A percentile compares a stretch with the other conserved stretches of the same genome.
Evolutionary conservation across 2,329 filamentous ascomycete species (phyloP).

Genomic region (Stemphylium vesicarium): DNA sequence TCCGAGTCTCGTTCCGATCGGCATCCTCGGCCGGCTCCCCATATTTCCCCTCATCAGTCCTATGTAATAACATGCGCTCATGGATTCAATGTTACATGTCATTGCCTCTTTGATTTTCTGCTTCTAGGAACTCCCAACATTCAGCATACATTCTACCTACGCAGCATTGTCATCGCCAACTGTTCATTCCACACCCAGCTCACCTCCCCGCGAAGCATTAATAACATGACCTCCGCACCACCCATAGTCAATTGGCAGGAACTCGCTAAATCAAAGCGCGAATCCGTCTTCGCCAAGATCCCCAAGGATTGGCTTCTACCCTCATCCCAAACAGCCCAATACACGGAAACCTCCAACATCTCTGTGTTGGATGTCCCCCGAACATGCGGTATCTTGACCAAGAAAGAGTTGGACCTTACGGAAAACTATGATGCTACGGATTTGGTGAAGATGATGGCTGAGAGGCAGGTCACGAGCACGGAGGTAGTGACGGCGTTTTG

Average conservation of each 20-base stretch:
- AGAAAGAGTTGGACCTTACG: constrained; percentile 44
- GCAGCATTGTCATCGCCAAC: background rate
- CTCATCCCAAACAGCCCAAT: constrained; percentile 20
- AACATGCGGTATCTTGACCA: constrained; percentile 39
- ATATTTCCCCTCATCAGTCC: constrained; percentile 2
- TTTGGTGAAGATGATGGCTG: constrained; percentile 35
- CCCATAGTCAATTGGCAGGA: constrained; percentile 37
- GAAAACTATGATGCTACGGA: constrained; percentile 45
- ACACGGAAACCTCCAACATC: constrained; percentile 26
- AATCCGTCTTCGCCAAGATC: constrained; percentile 35
- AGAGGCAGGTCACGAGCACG: constrained; percentile 31
- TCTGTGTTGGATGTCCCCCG: constrained; percentile 41
- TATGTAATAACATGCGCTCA: background rate
- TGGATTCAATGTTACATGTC: background rate
- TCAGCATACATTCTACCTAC: background rate
- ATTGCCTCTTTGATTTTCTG: background rate
- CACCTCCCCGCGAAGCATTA: background rate
- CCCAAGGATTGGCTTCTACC: constrained; percentile 43
- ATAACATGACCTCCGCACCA: constrained; percentile 15
- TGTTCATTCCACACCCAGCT: background rate
- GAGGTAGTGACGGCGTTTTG: constrained; percentile 62
- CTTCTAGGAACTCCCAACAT: background rate
- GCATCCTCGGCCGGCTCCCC: constrained; percentile 16
- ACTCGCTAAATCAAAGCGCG: constrained; percentile 40
- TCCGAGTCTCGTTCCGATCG: constrained; percentile 5